These are phyloP conservation scores for Phialemoniopsis sp. DNA, from an alignment of 2,329 filamentous ascomycete species.

Conservation along the genomic window DNA sequence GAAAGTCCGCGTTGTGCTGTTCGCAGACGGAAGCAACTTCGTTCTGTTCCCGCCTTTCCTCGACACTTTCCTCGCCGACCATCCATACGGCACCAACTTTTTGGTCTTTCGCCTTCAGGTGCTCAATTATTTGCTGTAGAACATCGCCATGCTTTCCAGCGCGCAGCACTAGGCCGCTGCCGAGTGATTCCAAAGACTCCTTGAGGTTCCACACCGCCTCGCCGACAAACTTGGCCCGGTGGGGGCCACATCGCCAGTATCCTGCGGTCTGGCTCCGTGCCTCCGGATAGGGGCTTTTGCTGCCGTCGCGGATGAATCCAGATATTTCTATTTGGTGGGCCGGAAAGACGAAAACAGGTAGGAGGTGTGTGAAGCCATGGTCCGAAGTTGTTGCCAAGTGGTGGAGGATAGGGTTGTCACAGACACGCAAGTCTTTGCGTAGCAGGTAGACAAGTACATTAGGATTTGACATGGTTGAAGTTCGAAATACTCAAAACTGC, in stretches of 20 bases:
- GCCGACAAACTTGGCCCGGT: slow-evolving; percentile 67
- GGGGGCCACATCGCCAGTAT: slow-evolving; percentile 71
- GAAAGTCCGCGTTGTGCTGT: slow-evolving; percentile 52
- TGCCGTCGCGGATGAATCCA: slow-evolving; percentile 58
- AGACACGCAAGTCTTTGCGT: slow-evolving; percentile 67
- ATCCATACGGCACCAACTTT: slow-evolving; percentile 68
- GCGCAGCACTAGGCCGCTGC: slow-evolving; percentile 59
- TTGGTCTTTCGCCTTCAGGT: slow-evolving; percentile 31
- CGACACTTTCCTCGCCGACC: slow-evolving; percentile 63
- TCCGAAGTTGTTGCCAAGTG: slow-evolving; percentile 41
- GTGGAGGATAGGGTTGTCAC: slow-evolving; percentile 72
- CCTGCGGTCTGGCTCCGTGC: slow-evolving; percentile 60
- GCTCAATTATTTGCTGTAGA: slow-evolving; percentile 51
- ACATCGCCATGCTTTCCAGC: slow-evolving; percentile 59
- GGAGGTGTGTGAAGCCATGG: slow-evolving; percentile 61
- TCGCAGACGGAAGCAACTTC: slow-evolving; percentile 49
- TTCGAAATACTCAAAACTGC: background rate
- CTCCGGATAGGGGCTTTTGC: slow-evolving; percentile 62
- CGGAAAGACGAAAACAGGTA: slow-evolving; percentile 67
- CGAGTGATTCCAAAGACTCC: slow-evolving; percentile 49
- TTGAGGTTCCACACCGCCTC: slow-evolving; percentile 74
- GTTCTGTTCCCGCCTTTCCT: slow-evolving; percentile 64
- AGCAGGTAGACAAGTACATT: slow-evolving; percentile 67
- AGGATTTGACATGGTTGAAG: slow-evolving; percentile 11
- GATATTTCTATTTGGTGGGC: slow-evolving; percentile 71